These are phyloP conservation scores for Kazachstania psychrophila DNA, from an alignment of 805 yeast genomes.

Conservation along the genomic window DNA sequence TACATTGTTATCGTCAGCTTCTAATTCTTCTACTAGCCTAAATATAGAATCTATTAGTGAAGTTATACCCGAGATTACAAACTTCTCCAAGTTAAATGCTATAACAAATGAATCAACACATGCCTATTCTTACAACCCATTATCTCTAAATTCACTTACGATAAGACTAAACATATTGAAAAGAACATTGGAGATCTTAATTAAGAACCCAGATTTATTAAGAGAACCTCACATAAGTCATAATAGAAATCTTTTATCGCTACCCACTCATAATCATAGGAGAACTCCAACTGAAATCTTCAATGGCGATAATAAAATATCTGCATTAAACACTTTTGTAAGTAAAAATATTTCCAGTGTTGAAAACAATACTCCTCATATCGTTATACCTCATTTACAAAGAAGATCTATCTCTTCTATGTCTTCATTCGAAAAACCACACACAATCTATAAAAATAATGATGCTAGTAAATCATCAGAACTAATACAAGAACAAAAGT, in stretches of 20 bases:
- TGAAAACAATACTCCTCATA: neutral
- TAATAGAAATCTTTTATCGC: neutral
- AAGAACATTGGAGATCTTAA: slow-evolving; percentile 60
- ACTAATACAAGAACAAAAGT: slow-evolving; percentile 14
- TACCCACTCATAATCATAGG: neutral
- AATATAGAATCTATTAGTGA: neutral
- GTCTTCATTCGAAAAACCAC: neutral
- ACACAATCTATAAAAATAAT: slow-evolving; percentile 7
- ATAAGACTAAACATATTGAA: slow-evolving; percentile 62
- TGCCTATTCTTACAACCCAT: slow-evolving; percentile 72
- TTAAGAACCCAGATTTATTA: slow-evolving; percentile 43
- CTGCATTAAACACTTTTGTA: slow-evolving; percentile 22
- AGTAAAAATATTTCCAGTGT: slow-evolving; percentile 5
- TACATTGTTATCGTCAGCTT: neutral
- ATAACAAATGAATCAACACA: slow-evolving; percentile 73
- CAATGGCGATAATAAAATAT: slow-evolving; percentile 4
- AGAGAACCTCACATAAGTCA: slow-evolving; percentile 8
- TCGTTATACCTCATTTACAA: neutral
- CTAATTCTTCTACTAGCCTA: neutral
- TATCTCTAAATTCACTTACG: slow-evolving; percentile 70
- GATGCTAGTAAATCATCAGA: slow-evolving; percentile 12
- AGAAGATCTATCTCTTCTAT: slow-evolving; percentile 3
- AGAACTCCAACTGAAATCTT: slow-evolving; percentile 6
- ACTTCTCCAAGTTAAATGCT: slow-evolving; percentile 36
- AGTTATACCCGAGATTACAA: slow-evolving; percentile 1